Base-by-base conservation (phyloP, 805 yeast species). In the Lipomyces kockii region DNA sequence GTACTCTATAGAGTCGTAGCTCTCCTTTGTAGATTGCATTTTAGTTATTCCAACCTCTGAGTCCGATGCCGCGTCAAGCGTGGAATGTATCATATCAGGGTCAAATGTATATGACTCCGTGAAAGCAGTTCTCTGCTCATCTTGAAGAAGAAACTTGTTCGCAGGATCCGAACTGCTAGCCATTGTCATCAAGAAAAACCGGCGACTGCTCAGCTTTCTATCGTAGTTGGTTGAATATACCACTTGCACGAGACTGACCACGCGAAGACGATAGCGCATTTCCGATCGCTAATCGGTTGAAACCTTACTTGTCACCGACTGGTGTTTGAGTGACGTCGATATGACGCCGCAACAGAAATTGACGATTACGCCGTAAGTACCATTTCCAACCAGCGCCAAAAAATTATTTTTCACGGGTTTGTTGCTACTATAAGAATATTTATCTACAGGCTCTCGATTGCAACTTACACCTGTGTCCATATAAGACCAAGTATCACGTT, bases 1-100 rank as follows among this genome's bases (percentile, higher is more conserved):
- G 34, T 67, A 67, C 20, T 67, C 71, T 43, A 67, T 11, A 2
- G 32, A 5, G 7, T 53, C 62, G 34, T 34, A 56, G 2, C 17
- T 22, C n/a, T 29, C 59, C 37, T 35, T 56, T 4, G 17, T 37
- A 12, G 43, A 37, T 37, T 11, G 17, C 43, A 12, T 37, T 37
- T 37, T 37, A 4, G 43, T 37, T n/a, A 43, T 17, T n/a, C 49
- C 22, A 43, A 6, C 22, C n/a, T 43, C 49, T n/a, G 49, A 43
- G 49, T 43, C 49, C 9, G 49, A 43, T 17, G 22, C 22, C 49
- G 8, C 49, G n/a, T n/a, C 22, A n/a, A 17, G 22, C 9, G 49
- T 17, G n/a, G 22, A n/a, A 17, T 17, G 22, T 43, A n/a, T 43
- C 49, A 43, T 43, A 32, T n/a, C 58, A 29, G 12, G 9, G 39